Percentiles rank a stretch among this genome's conserved stretches.
These are phyloP conservation scores for Aspergillus hortae DNA, from an alignment of 2,329 filamentous ascomycete species.

Conservation along the genomic window DNA sequence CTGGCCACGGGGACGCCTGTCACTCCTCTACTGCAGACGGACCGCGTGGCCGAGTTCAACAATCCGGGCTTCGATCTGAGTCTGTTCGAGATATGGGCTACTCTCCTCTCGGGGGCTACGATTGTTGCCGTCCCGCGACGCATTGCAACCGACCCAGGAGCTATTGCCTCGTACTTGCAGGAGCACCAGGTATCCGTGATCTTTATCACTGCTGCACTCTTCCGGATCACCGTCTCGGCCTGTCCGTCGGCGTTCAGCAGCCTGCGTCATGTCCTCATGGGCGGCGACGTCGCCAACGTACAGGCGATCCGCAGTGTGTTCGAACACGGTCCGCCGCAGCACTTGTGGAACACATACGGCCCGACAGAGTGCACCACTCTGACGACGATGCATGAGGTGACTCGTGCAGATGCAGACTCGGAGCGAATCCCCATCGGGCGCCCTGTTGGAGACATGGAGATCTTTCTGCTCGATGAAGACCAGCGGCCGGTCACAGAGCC, in stretches of 20 bases:
- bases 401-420: slow-evolving; percentile 4
- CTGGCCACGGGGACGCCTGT: slow-evolving; percentile 1
- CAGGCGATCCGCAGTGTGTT: slow-evolving; percentile 5
- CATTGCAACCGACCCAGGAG: not conserved
- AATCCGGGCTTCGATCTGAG: slow-evolving; percentile 13
- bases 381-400: slow-evolving; percentile 3
- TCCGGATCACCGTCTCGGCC: not conserved
- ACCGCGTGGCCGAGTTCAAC: slow-evolving; percentile 12
- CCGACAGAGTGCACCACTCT: slow-evolving; percentile 12
- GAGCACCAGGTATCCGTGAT: not conserved
- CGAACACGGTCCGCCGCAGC: slow-evolving; percentile 5
- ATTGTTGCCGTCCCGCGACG: slow-evolving; percentile 5
- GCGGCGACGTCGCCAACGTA: slow-evolving; percentile 8
- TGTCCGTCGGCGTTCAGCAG: slow-evolving; percentile 3
- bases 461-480: slow-evolving; percentile 5
- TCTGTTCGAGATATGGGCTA: slow-evolving; percentile 13
- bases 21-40: slow-evolving; percentile 4
- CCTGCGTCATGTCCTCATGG: slow-evolving; percentile 6
- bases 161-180: not conserved
- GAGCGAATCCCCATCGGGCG: slow-evolving; percentile 4
- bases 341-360: slow-evolving; percentile 14
- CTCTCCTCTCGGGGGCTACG: slow-evolving; percentile 8
- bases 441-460: slow-evolving; percentile 5
- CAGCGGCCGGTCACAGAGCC: not conserved
- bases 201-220: slow-evolving; percentile 5